phyloP scores from a whole-genome alignment of 805 yeast genomes.

The Ogataea pini region DNA sequence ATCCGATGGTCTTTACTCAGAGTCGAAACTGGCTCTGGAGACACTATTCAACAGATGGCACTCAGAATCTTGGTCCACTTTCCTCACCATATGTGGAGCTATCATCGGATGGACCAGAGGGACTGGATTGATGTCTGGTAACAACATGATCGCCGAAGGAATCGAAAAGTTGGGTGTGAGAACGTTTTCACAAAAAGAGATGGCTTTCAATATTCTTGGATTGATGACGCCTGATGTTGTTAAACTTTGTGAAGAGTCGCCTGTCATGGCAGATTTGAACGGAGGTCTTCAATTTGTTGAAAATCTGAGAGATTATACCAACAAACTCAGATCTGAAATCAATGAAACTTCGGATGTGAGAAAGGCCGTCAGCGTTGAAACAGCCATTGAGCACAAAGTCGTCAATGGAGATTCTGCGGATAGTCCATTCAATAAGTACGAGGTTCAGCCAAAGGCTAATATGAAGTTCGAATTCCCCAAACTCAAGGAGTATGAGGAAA shows the following conservation, averaged over 20 bases:
- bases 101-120: conserved; percentile 99
- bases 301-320: conserved; percentile 85
- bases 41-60: conserved; percentile 98
- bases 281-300: conserved; percentile 97
- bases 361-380: conserved; percentile 92
- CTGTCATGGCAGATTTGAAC: conserved; percentile 96
- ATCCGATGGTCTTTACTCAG: conserved; percentile 96
- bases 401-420: conserved; percentile 89
- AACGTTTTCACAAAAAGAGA: conserved; percentile 97
- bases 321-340: conserved; percentile 73
- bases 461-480: conserved; percentile 92
- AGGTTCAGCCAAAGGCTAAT: conserved; percentile 91
- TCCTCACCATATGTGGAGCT: conserved; percentile 96
- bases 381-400: conserved; percentile 82
- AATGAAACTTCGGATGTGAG: conserved; percentile 86
- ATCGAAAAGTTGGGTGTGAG: conserved; percentile 94
- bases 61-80: conserved; percentile 95
- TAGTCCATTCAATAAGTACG: conserved; percentile 74
- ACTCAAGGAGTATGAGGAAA: conserved; percentile 72
- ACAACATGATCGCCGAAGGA: conserved; percentile 97
- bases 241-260: conserved; percentile 85
- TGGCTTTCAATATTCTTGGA: conserved; percentile 98
- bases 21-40: conserved; percentile 93
- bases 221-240: conserved; percentile 84
- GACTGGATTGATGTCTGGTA: conserved; percentile 97